Conservation (phyloP, 306 rosid genomes). For the Dryas drummondii region DNA sequence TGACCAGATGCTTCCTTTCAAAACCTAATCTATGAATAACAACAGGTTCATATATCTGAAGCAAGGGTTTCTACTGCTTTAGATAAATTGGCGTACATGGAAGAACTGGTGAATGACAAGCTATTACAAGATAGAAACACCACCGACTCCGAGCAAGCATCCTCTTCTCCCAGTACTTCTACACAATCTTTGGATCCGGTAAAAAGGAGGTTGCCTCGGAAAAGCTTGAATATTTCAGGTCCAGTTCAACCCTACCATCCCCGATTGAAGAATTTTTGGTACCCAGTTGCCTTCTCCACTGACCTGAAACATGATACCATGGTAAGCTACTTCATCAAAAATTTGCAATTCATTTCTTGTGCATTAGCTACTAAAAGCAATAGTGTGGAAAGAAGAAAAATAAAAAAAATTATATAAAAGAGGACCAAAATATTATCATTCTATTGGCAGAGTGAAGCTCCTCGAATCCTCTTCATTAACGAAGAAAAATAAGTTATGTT, state of each 20-base stretch:
- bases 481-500: neutral
- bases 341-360: neutral
- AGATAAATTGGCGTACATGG: slow-evolving; percentile 98
- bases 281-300: slow-evolving; percentile 81
- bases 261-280: slow-evolving; percentile 92
- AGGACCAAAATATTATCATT: neutral
- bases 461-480: neutral
- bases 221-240: slow-evolving; percentile 81
- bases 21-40: slow-evolving; percentile 29
- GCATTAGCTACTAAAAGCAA: neutral
- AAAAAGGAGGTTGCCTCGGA: slow-evolving; percentile 41
- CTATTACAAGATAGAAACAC: slow-evolving; percentile 59
- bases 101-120: slow-evolving; percentile 84
- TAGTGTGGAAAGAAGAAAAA: neutral
- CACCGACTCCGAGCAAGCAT: slow-evolving; percentile 44
- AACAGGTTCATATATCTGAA: slow-evolving; percentile 95
- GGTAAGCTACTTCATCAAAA: slow-evolving; percentile 46
- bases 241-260: slow-evolving; percentile 90
- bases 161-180: slow-evolving; percentile 60
- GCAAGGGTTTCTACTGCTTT: slow-evolving; percentile 89
- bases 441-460: neutral
- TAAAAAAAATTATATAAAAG: neutral
- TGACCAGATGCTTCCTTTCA: neutral
- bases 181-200: slow-evolving; percentile 32
- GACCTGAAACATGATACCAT: slow-evolving; percentile 81